Percentiles rank a stretch among this genome's conserved stretches.
phyloP scores from a whole-genome alignment of 192 early-diverging fungal species.

The Backusella sp. region DNA sequence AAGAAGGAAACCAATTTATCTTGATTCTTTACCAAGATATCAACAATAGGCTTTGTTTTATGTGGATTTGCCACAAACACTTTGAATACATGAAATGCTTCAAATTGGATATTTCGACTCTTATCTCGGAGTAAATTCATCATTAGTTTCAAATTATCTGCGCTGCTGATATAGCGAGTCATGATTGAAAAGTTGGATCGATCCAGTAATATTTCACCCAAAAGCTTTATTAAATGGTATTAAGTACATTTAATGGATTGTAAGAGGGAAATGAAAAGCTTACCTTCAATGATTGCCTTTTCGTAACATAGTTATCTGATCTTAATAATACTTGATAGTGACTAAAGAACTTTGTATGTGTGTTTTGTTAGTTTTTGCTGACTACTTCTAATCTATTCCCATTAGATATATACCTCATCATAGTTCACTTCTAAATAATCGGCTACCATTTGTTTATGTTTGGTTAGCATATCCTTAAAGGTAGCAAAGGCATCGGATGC shows the following conservation, averaged over 20 bases:
- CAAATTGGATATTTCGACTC: slow-evolving; percentile 98
- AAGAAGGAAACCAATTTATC: slow-evolving; percentile 89
- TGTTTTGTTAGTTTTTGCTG: neutral
- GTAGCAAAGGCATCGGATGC: slow-evolving; percentile 98
- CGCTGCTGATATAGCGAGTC: slow-evolving; percentile 89
- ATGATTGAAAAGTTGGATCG: slow-evolving; percentile 93
- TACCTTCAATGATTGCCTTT: slow-evolving; percentile 97
- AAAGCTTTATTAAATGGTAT: slow-evolving; percentile 52
- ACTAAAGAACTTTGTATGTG: slow-evolving; percentile 67
- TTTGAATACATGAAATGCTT: slow-evolving; percentile 99
- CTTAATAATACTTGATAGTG: slow-evolving; percentile 81
- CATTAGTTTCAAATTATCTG: slow-evolving; percentile 95
- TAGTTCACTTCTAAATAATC: slow-evolving; percentile 88
- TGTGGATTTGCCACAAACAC: slow-evolving; percentile 98
- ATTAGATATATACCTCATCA: slow-evolving; percentile 55
- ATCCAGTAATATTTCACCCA: slow-evolving; percentile 97
- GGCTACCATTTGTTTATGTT: slow-evolving; percentile 90
- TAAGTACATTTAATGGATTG: neutral
- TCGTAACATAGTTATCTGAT: slow-evolving; percentile 97
- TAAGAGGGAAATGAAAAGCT: neutral
- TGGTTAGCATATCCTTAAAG: slow-evolving; percentile 95
- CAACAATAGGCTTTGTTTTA: slow-evolving; percentile 89
- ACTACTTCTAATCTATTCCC: neutral
- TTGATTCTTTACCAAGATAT: slow-evolving; percentile 91
- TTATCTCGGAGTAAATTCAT: slow-evolving; percentile 95